Base-by-base conservation (phyloP, 306 rosid genomes). In the Carpinus fangiana region DNA sequence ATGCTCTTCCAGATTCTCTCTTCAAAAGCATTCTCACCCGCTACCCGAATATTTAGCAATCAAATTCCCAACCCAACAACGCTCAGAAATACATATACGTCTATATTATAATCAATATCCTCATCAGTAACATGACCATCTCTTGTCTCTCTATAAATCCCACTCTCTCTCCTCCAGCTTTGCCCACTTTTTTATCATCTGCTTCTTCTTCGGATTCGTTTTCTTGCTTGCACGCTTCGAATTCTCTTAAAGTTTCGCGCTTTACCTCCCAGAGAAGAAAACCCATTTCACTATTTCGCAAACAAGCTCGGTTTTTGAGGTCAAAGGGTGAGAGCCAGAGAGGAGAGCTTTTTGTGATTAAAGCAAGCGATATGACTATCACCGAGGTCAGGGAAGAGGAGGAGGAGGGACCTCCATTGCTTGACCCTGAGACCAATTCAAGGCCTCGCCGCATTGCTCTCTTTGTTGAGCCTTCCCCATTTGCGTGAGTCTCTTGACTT, bases 381-480 rank as follows among this genome's bases (percentile, higher is more conserved):
- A 71, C 89, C 1, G 93, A 89, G 52, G 81, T 90, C 34, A 81
- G 76, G 11, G 88, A 84, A 54, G 98, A 87, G 12, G 91, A 86
- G 17, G 90, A 89, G 80, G 96, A 85, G 46, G 76, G 76, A 56
- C 97, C 98, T 76, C 92, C 96, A 73, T 75, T 93, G 86, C 61
- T 90, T 79, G 97, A 90, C 23, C 36, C 79, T 0, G 97, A 93
- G 77, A 74, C 7, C 73, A 87, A 83, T 76, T 88, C 93, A 0
- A 87, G 84, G 70, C 99, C 99, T 80, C 93, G 98, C 56, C 85
- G 99, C 73, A 95, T 95, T 81, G 99, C 99, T 73, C 94, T 95
- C 71, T 95, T 95, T 61, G 97, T 95, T 36, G 99, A 95, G 87
- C 99, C 99, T 88, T 95, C 99, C 73, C 99, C 99, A 56, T 95